Base-by-base conservation (phyloP, 805 yeast genomes). In the Limtongia smithiae region DNA sequence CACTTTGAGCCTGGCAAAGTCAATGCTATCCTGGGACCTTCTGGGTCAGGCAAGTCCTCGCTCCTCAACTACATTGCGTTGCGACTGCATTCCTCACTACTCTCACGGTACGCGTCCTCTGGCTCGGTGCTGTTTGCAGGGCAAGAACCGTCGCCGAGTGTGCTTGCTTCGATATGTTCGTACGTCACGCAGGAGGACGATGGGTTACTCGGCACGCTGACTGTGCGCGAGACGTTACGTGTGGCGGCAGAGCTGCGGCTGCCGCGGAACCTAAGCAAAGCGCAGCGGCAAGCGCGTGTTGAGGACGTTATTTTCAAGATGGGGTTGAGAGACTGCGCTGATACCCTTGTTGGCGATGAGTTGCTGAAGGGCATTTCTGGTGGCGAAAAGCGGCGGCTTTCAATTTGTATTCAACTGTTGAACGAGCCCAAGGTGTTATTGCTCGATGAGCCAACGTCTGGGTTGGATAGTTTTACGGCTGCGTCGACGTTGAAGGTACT, bases 381-480 rank as follows among this genome's bases (percentile, higher is more conserved):
- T 21, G 89, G 87, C 48, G 96, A 88, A 63, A 85, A 85, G 63
- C 74, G 95, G 60, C 73, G 95, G 57, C 83, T 88, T 0, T 82
- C 91, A 0, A 85, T 88, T 65, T 91, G 90, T 2, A 76, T 85
- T 37, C 95, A 87, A 62, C 68, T 88, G 31, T 68, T 88, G 35
- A 80, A 82, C 50, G 80, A 80, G 48, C 91, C 94, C 0, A 80
- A 80, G 48, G 73, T 88, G 33, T 64, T 88, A 31, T 73, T 88
- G 42, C 66, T 88, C 21, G 96, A 88, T 66, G 96, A 88, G 62
- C 95, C 96, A 2, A 88, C 95, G 0, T 85, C 94, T 3, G 96
- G 96, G 0, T 71, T 88, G 22, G 96, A 88, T 62, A 79, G 90
- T 11, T 79, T 85, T 49, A 85, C 93, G 0, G 84, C 95, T 0